Percentiles rank a stretch among this genome's conserved stretches.
Conservation (phyloP, 2,329 filamentous ascomycete species). For the Aspergillus clavatus region DNA sequence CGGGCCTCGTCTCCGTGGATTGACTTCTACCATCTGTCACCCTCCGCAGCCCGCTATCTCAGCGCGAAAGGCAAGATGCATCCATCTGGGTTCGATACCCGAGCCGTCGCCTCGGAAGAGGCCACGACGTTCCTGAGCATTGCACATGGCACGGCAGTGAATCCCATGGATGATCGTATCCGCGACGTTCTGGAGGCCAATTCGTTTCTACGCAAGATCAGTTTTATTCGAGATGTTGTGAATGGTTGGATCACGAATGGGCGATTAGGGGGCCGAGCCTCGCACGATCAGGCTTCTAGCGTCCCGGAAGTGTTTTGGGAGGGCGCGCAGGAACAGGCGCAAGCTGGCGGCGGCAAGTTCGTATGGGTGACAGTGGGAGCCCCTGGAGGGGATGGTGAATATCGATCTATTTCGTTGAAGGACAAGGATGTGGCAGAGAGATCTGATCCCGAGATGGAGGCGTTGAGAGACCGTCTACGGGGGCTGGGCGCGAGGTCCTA, state of each 20-base stretch:
- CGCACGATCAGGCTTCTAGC: constrained; percentile 11
- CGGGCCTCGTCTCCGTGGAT: constrained; percentile 39
- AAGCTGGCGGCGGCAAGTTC: constrained; percentile 44
- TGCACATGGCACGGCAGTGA: constrained; percentile 32
- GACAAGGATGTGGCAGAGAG: constrained; percentile 16
- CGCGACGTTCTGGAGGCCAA: constrained; percentile 43
- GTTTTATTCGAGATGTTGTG: constrained; percentile 39
- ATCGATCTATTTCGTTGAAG: constrained; percentile 36
- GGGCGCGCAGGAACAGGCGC: constrained; percentile 39
- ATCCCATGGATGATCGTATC: constrained; percentile 34
- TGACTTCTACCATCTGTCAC: constrained; percentile 48
- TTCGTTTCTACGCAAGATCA: constrained; percentile 41
- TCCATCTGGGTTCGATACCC: constrained; percentile 40
- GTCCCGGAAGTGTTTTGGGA: constrained; percentile 36
- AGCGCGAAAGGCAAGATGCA: constrained; percentile 40
- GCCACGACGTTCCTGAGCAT: constrained; percentile 39
- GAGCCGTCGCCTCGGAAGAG: constrained; percentile 39
- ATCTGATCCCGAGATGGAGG: constrained; percentile 26
- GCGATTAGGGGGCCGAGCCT: constrained; percentile 33
- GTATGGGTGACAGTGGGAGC: constrained; percentile 50
- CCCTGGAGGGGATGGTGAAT: constrained; percentile 43
- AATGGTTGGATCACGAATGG: constrained; percentile 38
- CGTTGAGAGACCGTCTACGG: constrained; percentile 27
- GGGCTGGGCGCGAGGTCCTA: constrained; percentile 17
- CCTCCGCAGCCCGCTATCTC: constrained; percentile 42